Conservation (phyloP, 78 protist genomes). For the Dictyostelium purpureum region DNA sequence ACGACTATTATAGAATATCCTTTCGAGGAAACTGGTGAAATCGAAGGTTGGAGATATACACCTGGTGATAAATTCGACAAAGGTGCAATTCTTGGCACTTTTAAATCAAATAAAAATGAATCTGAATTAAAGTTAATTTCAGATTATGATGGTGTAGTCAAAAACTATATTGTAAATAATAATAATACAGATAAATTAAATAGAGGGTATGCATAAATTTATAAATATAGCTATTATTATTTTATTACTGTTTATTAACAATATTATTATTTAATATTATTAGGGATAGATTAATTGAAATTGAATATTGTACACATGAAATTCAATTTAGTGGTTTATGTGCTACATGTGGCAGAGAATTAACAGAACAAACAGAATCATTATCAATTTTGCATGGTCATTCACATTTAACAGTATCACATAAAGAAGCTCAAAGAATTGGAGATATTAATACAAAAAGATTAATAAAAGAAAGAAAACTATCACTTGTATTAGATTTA, state of each 20-base stretch:
- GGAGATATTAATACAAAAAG: conserved; percentile 42
- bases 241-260: background rate
- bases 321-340: conserved; percentile 49
- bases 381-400: conserved; percentile 38
- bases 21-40: background rate
- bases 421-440: conserved; percentile 36
- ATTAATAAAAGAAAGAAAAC: conserved; percentile 5
- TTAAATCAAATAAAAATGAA: background rate
- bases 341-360: conserved; percentile 68
- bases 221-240: background rate
- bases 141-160: conserved; percentile 1
- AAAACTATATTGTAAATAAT: background rate
- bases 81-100: background rate
- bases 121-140: background rate
- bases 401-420: conserved; percentile 45
- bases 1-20: background rate
- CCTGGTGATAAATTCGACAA: conserved; percentile 2
- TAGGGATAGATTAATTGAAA: background rate
- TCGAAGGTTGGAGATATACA: background rate
- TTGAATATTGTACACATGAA: conserved; percentile 68
- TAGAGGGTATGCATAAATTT: background rate
- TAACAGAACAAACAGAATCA: background rate
- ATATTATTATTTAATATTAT: background rate
- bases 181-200: background rate
- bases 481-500: conserved; percentile 66